Conservation (phyloP, 805 yeast genomes). For the Nakazawaea pomicola region DNA sequence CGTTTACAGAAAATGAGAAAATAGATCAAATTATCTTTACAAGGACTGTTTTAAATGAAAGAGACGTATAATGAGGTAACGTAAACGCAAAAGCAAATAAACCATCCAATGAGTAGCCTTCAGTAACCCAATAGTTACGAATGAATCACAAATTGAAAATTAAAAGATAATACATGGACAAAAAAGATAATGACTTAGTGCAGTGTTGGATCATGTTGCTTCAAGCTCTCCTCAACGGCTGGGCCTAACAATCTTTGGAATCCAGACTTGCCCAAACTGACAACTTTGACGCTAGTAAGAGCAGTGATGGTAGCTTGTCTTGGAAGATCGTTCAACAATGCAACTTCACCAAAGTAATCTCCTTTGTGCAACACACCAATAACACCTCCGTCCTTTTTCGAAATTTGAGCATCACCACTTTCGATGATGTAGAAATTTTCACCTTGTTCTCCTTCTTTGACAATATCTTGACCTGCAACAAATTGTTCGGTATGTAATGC, state of each 20-base stretch:
- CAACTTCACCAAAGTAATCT: conserved; percentile 95
- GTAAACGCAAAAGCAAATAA: conserved; percentile 3
- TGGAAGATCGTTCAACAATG: conserved; percentile 84
- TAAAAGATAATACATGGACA: too few relatives aligned
- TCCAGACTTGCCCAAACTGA: conserved; percentile 87
- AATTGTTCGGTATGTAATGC: conserved; percentile 79
- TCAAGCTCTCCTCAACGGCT: conserved; percentile 74
- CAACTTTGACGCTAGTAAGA: conserved; percentile 69
- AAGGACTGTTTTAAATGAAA: too few relatives aligned
- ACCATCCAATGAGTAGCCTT: background rate
- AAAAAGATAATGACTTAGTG: conserved; percentile 7
- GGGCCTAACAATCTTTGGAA: conserved; percentile 94
- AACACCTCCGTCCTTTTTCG: conserved; percentile 55
- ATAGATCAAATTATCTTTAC: too few relatives aligned
- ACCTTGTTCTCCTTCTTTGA: conserved; percentile 82
- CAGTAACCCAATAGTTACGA: background rate
- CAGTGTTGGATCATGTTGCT: conserved; percentile 77
- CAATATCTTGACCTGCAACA: conserved; percentile 66
- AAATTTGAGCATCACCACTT: conserved; percentile 77
- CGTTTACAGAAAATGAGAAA: too few relatives aligned
- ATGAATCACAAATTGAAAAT: background rate
- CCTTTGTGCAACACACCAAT: conserved; percentile 65
- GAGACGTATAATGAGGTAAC: too few relatives aligned
- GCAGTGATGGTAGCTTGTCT: conserved; percentile 93
- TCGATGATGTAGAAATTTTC: conserved; percentile 72